phyloP scores from a whole-genome alignment of 78 protist genomes.

The Isochrysis galbana region DNA sequence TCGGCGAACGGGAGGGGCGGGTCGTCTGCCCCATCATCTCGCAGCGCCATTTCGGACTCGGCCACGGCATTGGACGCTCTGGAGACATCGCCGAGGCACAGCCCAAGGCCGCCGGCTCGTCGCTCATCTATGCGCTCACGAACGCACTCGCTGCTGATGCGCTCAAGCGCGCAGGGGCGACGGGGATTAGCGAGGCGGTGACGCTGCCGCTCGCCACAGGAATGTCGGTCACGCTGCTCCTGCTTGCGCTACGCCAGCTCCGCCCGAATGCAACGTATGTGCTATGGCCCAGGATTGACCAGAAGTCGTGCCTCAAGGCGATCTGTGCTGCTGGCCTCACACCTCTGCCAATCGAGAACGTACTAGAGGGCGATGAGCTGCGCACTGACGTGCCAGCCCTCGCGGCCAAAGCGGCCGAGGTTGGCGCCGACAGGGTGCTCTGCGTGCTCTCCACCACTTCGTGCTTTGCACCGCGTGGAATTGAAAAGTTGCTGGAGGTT shows the following conservation, averaged over 20 bases:
- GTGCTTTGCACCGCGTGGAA: slow-evolving; percentile 97
- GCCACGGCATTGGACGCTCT: slow-evolving; percentile 89
- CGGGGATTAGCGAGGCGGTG: not conserved
- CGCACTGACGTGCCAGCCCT: slow-evolving; percentile 12
- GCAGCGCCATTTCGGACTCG: slow-evolving; percentile 57
- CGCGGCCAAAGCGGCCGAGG: not conserved
- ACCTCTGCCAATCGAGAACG: slow-evolving; percentile 49
- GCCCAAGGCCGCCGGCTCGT: slow-evolving; percentile 99
- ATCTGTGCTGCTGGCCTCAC: slow-evolving; percentile 83
- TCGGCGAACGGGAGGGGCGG: slow-evolving; percentile 98
- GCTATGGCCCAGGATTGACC: slow-evolving; percentile 97
- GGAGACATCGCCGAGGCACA: slow-evolving; percentile 96
- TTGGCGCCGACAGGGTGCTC: slow-evolving; percentile 73
- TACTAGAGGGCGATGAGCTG: slow-evolving; percentile 67
- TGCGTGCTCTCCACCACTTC: slow-evolving; percentile 90
- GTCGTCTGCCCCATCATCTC: slow-evolving; percentile 72
- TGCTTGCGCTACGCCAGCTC: slow-evolving; percentile 63
- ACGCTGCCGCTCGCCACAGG: slow-evolving; percentile 97
- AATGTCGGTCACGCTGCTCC: slow-evolving; percentile 83
- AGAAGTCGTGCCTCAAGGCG: slow-evolving; percentile 95
- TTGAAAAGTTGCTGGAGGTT: slow-evolving; percentile 82
- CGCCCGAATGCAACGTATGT: slow-evolving; percentile 61
- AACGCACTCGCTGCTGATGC: slow-evolving; percentile 71
- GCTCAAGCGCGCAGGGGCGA: slow-evolving; percentile 35
- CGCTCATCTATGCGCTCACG: slow-evolving; percentile 80